Evolutionary conservation across 129 eudicot genomes (phyloP), one percentile per base, ranked within the genome.

Genomic region (Mikania micrantha): DNA sequence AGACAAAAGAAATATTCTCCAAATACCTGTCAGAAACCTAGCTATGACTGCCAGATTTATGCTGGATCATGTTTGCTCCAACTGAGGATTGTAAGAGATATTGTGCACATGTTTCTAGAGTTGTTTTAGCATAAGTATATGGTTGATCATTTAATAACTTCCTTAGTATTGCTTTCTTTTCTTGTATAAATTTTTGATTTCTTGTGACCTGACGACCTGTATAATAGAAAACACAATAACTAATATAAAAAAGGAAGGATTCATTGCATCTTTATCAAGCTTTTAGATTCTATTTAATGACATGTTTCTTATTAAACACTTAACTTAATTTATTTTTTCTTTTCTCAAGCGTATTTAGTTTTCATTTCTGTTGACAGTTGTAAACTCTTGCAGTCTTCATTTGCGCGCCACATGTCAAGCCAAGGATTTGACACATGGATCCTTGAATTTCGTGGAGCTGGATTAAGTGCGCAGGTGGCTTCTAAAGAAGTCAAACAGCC

Each of bases 391-490:
- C 88, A 88, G 95, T 80, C 88, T 65, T 88, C 95, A 13, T 88
- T 88, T 79, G 95, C 95, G 49, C 88, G 95, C 28, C 78, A 77
- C 73, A 88, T 88, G 91, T 79, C 86, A 27, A 81, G 84, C 63
- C 86, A 88, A 80, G 95, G 95, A 73, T 88, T 85, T 66, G 95
- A 88, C 66, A 88, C 95, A 48, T 88, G 95, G 95, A 85, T 83
- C 78, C 91, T 88, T 39, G 95, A 88, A 73, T 74, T 88, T 70
- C 86, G 95, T 10, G 95, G 95, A 64, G 91, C 95, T 49, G 95
- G 95, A 47, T 88, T 88, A 82, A 88, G 95, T 69, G 58, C 79
- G 54, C 70, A 82, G 52, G 62, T 72, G 28, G 72, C 70, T 49
- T 57, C 72, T 20, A 61, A 59, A 21, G 74, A 81, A 49, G 75